Evolutionary conservation across 768 basidiomycete species (phyloP), one percentile per base, ranked within the genome.

Genomic region (Tricholomella constricta): DNA sequence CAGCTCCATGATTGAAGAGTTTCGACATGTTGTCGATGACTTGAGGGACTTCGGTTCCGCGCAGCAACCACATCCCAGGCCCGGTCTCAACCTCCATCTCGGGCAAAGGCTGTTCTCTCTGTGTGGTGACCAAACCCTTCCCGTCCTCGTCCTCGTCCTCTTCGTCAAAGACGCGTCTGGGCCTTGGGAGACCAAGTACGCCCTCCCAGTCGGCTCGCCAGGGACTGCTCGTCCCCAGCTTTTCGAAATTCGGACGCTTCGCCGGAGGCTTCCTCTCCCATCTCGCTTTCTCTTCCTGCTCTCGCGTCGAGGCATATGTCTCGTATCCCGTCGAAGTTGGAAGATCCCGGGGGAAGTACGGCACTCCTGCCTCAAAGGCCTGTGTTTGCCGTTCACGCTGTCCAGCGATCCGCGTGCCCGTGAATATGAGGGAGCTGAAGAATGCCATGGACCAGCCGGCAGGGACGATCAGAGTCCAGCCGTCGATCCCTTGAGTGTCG

Each of bases 381-480:
- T 96, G 93, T 4, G 85, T 86, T 59, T 80, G 79, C 29, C 88
- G 82, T 64, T 98, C 93, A 25, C 86, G 83, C 62, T 94, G 88
- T 2, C 95, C 96, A 5, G 81, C 90, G 15, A 96, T 79, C 6
- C 93, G 86, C 1, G 90, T 91, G 19, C 89, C 88, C 0, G 94
- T 94, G 67, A 84, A 85, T 3, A 79, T 78, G 45, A 99, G 79
- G 2, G 94, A 95, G 35, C 78, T 78, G 56, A 91, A 84, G 71
- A 98, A 93, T 1, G 94, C 78, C 87, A 94, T 96, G 0, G 82
- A 80, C 94, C 94, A 98, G 11, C 92, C 94, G 1, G 83, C 76
- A 3, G 96, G 96, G 27, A 96, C 67, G 41, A 97, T 75, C 8
- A 99, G 72, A 7, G 86, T 93, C 88, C 91, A 97, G 34, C 95